Conservation (phyloP, 352 stramenopile genomes). For the Globisporangium spiculum region DNA sequence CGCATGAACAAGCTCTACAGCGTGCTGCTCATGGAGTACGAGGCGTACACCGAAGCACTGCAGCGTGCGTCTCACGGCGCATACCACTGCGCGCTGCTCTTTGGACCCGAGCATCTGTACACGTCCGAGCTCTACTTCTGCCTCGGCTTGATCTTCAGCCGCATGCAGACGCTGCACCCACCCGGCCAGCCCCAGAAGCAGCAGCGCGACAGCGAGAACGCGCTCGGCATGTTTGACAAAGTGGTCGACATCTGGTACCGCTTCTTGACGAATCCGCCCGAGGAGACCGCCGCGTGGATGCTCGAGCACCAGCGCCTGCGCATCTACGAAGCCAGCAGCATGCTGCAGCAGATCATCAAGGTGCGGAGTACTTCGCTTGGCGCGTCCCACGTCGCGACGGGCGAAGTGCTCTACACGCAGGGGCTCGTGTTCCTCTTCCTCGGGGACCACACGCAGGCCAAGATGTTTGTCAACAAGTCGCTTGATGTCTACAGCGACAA, state of each 20-base stretch:
- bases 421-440: constrained; percentile 55
- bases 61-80: constrained; percentile 61
- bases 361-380: constrained; percentile 41
- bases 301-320: constrained; percentile 52
- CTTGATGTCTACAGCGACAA: constrained; percentile 55
- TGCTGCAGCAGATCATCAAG: constrained; percentile 55
- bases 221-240: constrained; percentile 72
- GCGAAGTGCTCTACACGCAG: constrained; percentile 61
- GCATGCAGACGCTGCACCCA: constrained; percentile 35
- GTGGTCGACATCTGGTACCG: constrained; percentile 80
- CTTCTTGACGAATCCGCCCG: constrained; percentile 65
- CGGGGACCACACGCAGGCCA: constrained; percentile 43
- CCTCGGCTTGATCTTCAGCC: constrained; percentile 59
- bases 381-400: constrained; percentile 48
- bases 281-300: constrained; percentile 65
- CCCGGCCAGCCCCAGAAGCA: constrained; percentile 16
- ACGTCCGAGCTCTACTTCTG: constrained; percentile 77
- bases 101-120: constrained; percentile 70
- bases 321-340: constrained; percentile 51
- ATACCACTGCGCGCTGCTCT: constrained; percentile 69
- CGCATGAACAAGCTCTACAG: constrained; percentile 78
- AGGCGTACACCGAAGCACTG: constrained; percentile 44
- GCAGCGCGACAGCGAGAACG: constrained; percentile 35
- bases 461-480: constrained; percentile 46
- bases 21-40: constrained; percentile 52